phyloP scores from a whole-genome alignment of 2,329 filamentous ascomycete genomes.

The Trichoderma simmonsii region DNA sequence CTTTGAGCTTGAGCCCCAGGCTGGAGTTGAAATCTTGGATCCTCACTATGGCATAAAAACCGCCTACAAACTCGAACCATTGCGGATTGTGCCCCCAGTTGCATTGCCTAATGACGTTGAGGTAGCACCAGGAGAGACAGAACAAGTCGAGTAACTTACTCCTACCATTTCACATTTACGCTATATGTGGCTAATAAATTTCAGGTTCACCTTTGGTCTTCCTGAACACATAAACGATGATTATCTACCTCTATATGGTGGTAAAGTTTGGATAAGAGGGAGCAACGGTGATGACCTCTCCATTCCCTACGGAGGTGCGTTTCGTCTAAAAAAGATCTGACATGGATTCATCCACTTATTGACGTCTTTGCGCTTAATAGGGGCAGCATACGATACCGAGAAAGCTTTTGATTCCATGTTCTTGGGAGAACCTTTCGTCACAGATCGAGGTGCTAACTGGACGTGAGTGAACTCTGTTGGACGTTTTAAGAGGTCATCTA shows the following conservation, averaged over 20 bases:
- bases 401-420: slow-evolving; percentile 40
- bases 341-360: not conserved
- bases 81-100: slow-evolving; percentile 29
- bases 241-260: slow-evolving; percentile 42
- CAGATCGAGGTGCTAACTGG: slow-evolving; percentile 26
- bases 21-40: slow-evolving; percentile 37
- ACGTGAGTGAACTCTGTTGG: slow-evolving; percentile 20
- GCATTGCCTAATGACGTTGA: slow-evolving; percentile 28
- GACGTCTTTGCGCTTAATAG: slow-evolving; percentile 19
- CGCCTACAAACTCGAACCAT: slow-evolving; percentile 29
- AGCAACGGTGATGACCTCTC: slow-evolving; percentile 40
- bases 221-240: slow-evolving; percentile 32
- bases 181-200: not conserved
- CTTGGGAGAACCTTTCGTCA: slow-evolving; percentile 28
- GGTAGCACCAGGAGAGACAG: slow-evolving; percentile 30
- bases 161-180: not conserved
- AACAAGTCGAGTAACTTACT: slow-evolving; percentile 27
- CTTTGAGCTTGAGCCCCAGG: slow-evolving; percentile 39
- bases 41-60: slow-evolving; percentile 29
- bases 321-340: not conserved
- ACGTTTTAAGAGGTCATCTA: not conserved
- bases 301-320: slow-evolving; percentile 40
- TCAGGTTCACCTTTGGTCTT: slow-evolving; percentile 31
- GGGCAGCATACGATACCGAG: slow-evolving; percentile 37
- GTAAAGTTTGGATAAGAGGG: slow-evolving; percentile 42